Evolutionary conservation across 352 stramenopile genomes (phyloP).

Genomic region (Phytophthora cactorum): DNA sequence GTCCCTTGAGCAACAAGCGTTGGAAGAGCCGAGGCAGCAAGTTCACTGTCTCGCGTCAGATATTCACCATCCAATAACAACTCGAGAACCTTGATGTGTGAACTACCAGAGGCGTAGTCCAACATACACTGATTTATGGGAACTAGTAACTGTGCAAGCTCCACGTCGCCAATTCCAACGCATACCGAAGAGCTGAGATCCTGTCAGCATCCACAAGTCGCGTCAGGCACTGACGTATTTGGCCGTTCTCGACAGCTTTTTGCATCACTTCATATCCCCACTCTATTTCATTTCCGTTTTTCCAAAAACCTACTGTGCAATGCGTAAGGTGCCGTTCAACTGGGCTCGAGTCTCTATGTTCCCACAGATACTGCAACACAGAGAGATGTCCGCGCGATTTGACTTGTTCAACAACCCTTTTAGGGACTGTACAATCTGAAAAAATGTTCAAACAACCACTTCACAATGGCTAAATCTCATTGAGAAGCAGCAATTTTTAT

Average conservation of each 20-base stretch:
- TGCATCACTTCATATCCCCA: not conserved
- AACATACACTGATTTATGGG: not conserved
- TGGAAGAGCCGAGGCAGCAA: not conserved
- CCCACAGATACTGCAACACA: not conserved
- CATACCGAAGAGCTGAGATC: not conserved
- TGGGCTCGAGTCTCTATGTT: not conserved
- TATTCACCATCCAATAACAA: not conserved
- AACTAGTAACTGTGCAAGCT: not conserved
- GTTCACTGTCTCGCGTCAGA: not conserved
- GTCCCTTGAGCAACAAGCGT: not conserved
- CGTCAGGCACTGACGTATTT: not conserved
- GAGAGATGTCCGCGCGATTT: not conserved
- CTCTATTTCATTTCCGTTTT: not conserved
- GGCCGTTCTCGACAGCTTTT: not conserved
- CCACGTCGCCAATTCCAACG: not conserved
- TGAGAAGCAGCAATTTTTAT: slow-evolving; percentile 13
- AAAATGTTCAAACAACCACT: slow-evolving; percentile 36
- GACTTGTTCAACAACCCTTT: not conserved
- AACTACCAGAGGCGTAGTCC: not conserved
- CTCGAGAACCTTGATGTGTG: not conserved
- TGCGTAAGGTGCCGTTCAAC: not conserved
- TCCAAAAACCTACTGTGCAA: not conserved
- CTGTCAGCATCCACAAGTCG: not conserved
- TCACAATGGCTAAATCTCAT: slow-evolving; percentile 18
- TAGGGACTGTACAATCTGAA: slow-evolving; percentile 15